Evolutionary conservation across 2,329 filamentous ascomycete genomes (phyloP).

Genomic region (Coniochaeta sp.): DNA sequence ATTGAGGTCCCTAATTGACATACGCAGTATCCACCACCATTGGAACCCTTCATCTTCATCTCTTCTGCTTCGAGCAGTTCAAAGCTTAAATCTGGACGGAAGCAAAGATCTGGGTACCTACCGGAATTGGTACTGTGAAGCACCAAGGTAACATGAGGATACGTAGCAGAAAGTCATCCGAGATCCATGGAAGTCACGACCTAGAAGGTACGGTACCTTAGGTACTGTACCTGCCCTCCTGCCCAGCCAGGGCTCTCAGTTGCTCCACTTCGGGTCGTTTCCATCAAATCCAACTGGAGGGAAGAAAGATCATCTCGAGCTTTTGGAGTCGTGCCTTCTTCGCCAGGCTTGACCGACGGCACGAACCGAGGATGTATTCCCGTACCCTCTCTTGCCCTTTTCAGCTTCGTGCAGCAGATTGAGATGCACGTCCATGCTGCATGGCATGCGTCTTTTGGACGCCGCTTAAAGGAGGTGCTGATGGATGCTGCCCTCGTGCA

Average conservation of each 20-base stretch:
- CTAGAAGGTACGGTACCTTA: too few species aligned
- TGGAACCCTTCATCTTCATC: neutral
- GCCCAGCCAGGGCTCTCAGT: too few species aligned
- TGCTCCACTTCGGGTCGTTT: neutral
- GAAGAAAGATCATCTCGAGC: neutral
- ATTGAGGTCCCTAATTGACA: neutral
- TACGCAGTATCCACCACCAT: neutral
- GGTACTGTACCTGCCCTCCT: too few species aligned
- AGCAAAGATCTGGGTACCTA: neutral
- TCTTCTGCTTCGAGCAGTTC: neutral
- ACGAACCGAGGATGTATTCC: neutral
- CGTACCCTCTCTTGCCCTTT: neutral
- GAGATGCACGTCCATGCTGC: neutral
- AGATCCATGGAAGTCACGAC: too few species aligned
- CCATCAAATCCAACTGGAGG: neutral
- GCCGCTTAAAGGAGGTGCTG: neutral
- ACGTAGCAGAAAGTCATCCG: neutral
- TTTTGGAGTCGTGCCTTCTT: neutral
- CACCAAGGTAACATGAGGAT: neutral
- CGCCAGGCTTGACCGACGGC: neutral
- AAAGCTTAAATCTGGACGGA: neutral
- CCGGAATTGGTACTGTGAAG: neutral
- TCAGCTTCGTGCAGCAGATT: neutral
- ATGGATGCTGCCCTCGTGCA: neutral
- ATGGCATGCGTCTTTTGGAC: neutral